A percentile compares a stretch with the other conserved stretches of the same genome.
Evolutionary conservation across 441 rosid genomes (phyloP).

Genomic region (Erodium moschatum): DNA sequence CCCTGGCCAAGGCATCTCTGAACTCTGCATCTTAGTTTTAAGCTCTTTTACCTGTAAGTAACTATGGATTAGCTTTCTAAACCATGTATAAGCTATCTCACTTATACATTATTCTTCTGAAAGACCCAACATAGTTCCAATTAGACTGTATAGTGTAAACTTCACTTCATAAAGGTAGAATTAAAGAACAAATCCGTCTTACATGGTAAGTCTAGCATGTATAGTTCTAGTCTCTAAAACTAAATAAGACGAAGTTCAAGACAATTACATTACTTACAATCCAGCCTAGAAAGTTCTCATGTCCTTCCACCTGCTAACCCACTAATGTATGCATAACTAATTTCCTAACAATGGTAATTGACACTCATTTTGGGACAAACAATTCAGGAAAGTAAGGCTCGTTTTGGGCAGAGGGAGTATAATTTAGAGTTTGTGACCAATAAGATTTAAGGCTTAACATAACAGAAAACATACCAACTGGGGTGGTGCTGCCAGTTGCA

Average conservation of each 20-base stretch:
- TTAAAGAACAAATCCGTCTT: neutral
- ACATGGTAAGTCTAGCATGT: neutral
- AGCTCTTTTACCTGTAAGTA: constrained; percentile 70
- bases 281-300: too few relatives aligned
- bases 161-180: neutral
- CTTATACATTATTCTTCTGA: neutral
- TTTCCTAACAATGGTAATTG: neutral
- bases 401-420: too few relatives aligned
- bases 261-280: neutral
- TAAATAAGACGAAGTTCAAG: neutral
- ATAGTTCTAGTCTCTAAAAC: constrained; percentile 10
- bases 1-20: constrained; percentile 99
- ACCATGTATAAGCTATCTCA: neutral
- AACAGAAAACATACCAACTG: constrained; percentile 49
- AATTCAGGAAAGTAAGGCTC: neutral
- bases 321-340: too few relatives aligned
- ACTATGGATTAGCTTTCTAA: constrained; percentile 4
- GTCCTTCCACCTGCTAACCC: too few relatives aligned
- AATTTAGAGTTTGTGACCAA: neutral
- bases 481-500: constrained; percentile 56
- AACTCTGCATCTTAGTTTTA: constrained; percentile 60
- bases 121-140: neutral
- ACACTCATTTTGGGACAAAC: neutral
- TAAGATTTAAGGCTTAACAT: neutral
- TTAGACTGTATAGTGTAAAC: neutral